Percentiles rank a stretch among this genome's conserved stretches.
Evolutionary conservation across 2,329 filamentous ascomycete genomes (phyloP).

Genomic region (Lizonia empirigonia): DNA sequence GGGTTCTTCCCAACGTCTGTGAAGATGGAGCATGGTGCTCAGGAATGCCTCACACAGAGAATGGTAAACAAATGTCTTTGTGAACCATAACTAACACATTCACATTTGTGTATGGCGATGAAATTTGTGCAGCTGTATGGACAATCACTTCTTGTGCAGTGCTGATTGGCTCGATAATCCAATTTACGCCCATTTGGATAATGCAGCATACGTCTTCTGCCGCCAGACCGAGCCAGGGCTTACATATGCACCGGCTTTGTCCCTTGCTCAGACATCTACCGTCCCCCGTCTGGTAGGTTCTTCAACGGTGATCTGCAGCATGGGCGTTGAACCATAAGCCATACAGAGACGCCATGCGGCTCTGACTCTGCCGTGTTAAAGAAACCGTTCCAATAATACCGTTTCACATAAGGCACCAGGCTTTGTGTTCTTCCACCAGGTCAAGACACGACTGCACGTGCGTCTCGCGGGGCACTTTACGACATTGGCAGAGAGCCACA

Average conservation of each 20-base stretch:
- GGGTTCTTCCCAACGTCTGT: constrained; percentile 25
- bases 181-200: constrained; percentile 27
- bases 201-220: constrained; percentile 33
- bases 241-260: constrained; percentile 14
- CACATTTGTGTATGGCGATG: not conserved
- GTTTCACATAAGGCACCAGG: constrained; percentile 5
- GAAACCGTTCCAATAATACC: not conserved
- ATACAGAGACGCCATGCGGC: constrained; percentile 41
- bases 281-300: constrained; percentile 20
- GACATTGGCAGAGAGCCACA: constrained; percentile 16
- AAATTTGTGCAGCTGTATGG: not conserved
- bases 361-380: constrained; percentile 23
- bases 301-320: constrained; percentile 33
- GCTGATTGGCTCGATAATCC: constrained; percentile 20
- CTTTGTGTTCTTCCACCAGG: constrained; percentile 5
- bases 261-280: constrained; percentile 17
- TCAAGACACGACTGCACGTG: constrained; percentile 7
- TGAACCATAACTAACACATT: not conserved
- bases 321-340: constrained; percentile 32
- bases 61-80: constrained; percentile 5
- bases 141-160: not conserved
- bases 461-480: constrained; percentile 6
- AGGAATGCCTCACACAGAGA: constrained; percentile 11
- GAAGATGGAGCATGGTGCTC: not conserved
- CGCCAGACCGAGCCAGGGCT: constrained; percentile 26